Percentiles rank a stretch among this genome's conserved stretches.
Evolutionary conservation across 345 rosid genomes (phyloP).

Genomic region (Erysimum cheiranthoides): DNA sequence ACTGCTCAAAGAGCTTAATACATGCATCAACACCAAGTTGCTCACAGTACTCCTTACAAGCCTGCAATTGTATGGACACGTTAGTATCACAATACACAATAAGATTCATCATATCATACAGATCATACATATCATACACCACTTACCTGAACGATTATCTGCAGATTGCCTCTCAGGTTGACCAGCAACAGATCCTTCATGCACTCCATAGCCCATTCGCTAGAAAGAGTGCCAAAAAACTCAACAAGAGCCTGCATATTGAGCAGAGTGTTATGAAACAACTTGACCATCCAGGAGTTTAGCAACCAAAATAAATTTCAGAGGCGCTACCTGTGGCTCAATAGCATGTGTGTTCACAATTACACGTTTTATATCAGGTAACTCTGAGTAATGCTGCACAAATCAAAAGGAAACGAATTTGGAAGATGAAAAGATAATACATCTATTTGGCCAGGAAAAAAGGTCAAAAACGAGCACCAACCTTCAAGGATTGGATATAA

Average conservation of each 20-base stretch:
- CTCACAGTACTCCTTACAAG: constrained; percentile 98
- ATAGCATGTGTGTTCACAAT: constrained; percentile 99
- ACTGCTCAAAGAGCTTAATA: constrained; percentile 95
- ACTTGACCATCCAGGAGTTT: constrained; percentile 12
- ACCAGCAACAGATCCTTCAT: constrained; percentile 98
- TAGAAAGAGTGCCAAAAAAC: constrained; percentile 96
- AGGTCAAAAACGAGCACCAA: constrained; percentile 40
- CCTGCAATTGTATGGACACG: constrained; percentile 53
- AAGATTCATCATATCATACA: constrained; percentile 10
- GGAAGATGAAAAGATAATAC: constrained; percentile 8
- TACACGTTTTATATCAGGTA: constrained; percentile 98
- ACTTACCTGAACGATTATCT: constrained; percentile 96
- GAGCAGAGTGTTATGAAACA: constrained; percentile 25
- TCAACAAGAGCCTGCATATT: constrained; percentile 87
- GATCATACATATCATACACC: constrained; percentile 15
- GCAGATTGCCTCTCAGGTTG: constrained; percentile 93
- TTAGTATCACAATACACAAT: constrained; percentile 30
- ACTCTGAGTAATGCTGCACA: constrained; percentile 93
- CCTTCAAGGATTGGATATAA: constrained; percentile 87
- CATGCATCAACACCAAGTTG: constrained; percentile 96
- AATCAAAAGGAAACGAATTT: constrained; percentile 23
- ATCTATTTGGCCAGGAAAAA: constrained; percentile 8
- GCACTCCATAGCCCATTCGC: constrained; percentile 99
- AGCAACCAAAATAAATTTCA: constrained; percentile 17
- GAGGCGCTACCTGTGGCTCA: constrained; percentile 88